These are phyloP conservation scores for Ceratobasidium sp. DNA, from an alignment of 1,284 basidiomycete genomes.

Conservation along the genomic window DNA sequence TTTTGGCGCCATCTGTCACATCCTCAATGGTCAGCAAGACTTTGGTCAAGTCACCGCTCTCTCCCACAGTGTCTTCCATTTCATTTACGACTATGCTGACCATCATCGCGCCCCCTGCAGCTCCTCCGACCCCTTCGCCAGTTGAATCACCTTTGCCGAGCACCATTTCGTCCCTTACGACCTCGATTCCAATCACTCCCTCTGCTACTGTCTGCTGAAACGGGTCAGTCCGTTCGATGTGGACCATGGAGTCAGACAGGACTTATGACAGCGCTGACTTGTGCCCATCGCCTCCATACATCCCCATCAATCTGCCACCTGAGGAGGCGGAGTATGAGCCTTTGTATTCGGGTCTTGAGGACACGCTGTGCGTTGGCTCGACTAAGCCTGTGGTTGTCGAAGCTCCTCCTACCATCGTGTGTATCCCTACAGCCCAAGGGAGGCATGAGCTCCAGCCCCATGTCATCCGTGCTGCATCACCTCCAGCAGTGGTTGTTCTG, in stretches of 20 bases:
- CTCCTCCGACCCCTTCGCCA: conserved; percentile 43
- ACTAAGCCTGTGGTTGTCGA: conserved; percentile 23
- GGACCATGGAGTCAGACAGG: conserved; percentile 54
- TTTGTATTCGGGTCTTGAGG: conserved; percentile 32
- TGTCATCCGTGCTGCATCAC: conserved; percentile 36
- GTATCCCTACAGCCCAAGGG: conserved; percentile 34
- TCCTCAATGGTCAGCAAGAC: conserved; percentile 26
- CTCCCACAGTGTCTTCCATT: conserved; percentile 33
- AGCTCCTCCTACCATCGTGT: conserved; percentile 36
- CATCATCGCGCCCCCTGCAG: conserved; percentile 42
- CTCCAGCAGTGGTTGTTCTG: conserved; percentile 22
- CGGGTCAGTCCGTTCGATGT: conserved; percentile 42
- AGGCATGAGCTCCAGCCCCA: conserved; percentile 29
- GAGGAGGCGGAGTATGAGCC: conserved; percentile 27
- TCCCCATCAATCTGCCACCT: conserved; percentile 13
- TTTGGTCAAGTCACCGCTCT: conserved; percentile 20
- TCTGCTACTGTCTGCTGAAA: background rate
- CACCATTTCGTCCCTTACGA: conserved; percentile 1
- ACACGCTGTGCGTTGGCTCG: conserved; percentile 26
- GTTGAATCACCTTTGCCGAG: conserved; percentile 17
- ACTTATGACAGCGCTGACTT: conserved; percentile 75
- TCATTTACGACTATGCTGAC: conserved; percentile 42
- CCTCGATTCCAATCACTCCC: conserved; percentile 1
- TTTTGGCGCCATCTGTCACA: conserved; percentile 3
- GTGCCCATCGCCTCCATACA: conserved; percentile 64